A percentile compares a stretch with the other conserved stretches of the same genome.
Evolutionary conservation across 2,329 filamentous ascomycete species (phyloP).

Genomic region (Drechslera avenae): DNA sequence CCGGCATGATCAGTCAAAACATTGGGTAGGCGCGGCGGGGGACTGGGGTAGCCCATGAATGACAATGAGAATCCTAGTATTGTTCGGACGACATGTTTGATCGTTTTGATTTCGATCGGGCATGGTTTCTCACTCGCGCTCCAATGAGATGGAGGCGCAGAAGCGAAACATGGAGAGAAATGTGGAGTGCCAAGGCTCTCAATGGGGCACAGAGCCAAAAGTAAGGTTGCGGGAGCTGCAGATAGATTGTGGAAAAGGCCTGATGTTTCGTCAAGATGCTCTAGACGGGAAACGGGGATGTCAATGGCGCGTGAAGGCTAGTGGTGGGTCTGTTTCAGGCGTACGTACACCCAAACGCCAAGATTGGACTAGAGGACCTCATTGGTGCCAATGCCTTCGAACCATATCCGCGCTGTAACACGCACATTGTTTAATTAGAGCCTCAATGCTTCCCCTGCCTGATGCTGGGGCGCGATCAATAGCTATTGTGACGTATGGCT

Average conservation of each 20-base stretch:
- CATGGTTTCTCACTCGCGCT: conserved; percentile 13
- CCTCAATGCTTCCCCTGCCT: background rate
- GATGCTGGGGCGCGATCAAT: background rate
- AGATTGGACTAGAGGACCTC: background rate
- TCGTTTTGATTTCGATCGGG: conserved; percentile 14
- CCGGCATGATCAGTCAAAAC: conserved; percentile 13
- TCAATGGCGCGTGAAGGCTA: conserved; percentile 14
- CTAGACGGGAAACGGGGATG: conserved; percentile 1
- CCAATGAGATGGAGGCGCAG: conserved; percentile 5
- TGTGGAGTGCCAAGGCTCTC: conserved; percentile 3
- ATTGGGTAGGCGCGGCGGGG: conserved; percentile 9
- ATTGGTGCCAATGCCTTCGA: conserved; percentile 9
- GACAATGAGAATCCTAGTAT: conserved; percentile 8
- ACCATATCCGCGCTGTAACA: conserved; percentile 16
- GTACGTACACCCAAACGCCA: conserved; percentile 11
- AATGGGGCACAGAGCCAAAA: background rate
- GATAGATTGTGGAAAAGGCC: conserved; percentile 12
- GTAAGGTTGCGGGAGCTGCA: conserved; percentile 6
- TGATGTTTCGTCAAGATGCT: conserved; percentile 11
- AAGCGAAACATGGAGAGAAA: background rate
- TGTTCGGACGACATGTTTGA: conserved; percentile 3
- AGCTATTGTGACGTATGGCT: conserved; percentile 1
- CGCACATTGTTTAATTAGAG: conserved; percentile 3
- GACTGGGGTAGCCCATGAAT: conserved; percentile 4
- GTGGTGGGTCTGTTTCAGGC: conserved; percentile 21